Percentiles rank a stretch among this genome's conserved stretches.
Evolutionary conservation across 192 early-diverging fungal genomes (phyloP).

Genomic region (Borealophlyctis nickersoniae): DNA sequence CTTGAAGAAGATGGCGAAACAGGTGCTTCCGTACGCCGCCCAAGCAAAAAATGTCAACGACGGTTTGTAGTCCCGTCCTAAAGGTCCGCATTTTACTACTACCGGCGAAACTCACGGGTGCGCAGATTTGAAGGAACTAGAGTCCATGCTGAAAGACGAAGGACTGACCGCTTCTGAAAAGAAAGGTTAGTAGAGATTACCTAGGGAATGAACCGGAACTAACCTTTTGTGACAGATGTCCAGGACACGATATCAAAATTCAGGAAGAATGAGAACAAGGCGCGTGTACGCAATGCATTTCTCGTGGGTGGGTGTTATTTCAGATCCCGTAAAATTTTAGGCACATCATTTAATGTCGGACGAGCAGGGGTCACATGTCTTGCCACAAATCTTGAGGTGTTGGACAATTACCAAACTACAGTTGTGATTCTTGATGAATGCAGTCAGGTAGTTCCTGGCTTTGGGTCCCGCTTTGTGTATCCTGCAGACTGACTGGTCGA

Average conservation of each 20-base stretch:
- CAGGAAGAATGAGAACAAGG: slow-evolving; percentile 41
- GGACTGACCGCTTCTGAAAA: neutral
- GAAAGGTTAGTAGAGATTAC: slow-evolving; percentile 3
- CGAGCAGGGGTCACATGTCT: slow-evolving; percentile 83
- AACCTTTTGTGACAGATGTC: slow-evolving; percentile 26
- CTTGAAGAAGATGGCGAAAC: slow-evolving; percentile 48
- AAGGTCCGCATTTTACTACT: neutral
- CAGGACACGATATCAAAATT: slow-evolving; percentile 45
- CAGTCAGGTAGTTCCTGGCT: slow-evolving; percentile 49
- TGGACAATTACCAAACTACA: slow-evolving; percentile 56
- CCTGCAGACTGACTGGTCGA: too few relatives aligned
- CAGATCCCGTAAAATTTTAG: too few relatives aligned
- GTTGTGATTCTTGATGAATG: slow-evolving; percentile 85
- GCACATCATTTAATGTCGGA: too few relatives aligned
- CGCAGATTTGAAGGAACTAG: slow-evolving; percentile 72
- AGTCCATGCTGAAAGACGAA: slow-evolving; percentile 63
- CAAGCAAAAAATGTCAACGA: slow-evolving; percentile 22
- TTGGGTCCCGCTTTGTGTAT: slow-evolving; percentile 9
- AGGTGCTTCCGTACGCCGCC: slow-evolving; percentile 39
- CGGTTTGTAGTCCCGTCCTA: slow-evolving; percentile 1
- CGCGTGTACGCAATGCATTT: slow-evolving; percentile 45
- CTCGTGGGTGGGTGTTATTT: slow-evolving; percentile 27
- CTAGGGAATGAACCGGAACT: neutral
- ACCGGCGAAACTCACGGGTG: too few relatives aligned
- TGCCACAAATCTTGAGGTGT: slow-evolving; percentile 70